Evolutionary conservation across 306 rosid genomes (phyloP).

Genomic region (Quercus parvula): DNA sequence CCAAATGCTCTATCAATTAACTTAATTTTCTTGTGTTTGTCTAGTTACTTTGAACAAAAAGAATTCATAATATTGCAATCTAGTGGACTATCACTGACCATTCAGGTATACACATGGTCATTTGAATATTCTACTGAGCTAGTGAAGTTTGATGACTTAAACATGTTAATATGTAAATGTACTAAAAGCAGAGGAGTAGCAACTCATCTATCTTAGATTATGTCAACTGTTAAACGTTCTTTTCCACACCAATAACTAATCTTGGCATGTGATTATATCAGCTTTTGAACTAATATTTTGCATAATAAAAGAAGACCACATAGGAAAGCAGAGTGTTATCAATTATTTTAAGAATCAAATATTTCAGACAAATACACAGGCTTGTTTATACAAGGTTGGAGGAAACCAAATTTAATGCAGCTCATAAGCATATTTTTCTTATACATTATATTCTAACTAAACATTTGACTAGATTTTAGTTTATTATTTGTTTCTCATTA

Average conservation of each 20-base stretch:
- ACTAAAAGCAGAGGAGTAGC: background rate
- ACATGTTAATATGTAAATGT: background rate
- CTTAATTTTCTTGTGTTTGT: background rate
- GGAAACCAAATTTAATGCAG: background rate
- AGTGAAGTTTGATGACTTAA: conserved; percentile 44
- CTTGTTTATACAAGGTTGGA: background rate
- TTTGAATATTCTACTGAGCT: background rate
- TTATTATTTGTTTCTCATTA: background rate
- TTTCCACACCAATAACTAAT: background rate
- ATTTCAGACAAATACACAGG: background rate
- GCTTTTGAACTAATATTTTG: background rate
- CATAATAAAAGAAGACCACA: background rate
- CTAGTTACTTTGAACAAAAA: background rate
- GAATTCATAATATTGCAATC: background rate
- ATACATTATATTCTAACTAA: background rate
- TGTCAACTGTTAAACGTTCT: background rate
- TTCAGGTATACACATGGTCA: background rate
- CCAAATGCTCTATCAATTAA: background rate
- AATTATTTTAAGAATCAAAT: background rate
- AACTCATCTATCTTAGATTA: background rate
- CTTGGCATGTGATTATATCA: background rate
- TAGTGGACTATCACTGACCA: background rate
- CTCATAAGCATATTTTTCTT: background rate
- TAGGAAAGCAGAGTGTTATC: background rate
- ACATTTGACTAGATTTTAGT: background rate